Evolutionary conservation across 768 basidiomycete genomes (phyloP), one percentile per base, ranked within the genome.

Genomic region (Dendrothele bispora): DNA sequence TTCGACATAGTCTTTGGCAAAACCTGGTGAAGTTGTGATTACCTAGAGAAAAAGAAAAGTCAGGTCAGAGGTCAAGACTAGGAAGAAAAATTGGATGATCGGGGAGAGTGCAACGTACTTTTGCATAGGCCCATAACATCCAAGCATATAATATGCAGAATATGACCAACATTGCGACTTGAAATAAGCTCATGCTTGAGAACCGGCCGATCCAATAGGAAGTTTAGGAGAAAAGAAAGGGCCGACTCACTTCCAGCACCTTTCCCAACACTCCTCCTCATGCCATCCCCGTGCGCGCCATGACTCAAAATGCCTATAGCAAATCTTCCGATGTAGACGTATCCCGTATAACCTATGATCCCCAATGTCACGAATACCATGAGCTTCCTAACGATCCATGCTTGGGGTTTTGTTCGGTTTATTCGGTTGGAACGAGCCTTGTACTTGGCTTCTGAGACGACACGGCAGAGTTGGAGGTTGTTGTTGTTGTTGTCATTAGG

Each of bases 281-380:
- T 65, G 39, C 70, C 60, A 53, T 67, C 67, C n/a, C n/a, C n/a
- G n/a, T n/a, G n/a, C n/a, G n/a, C n/a, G n/a, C n/a, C n/a, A n/a
- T n/a, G n/a, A n/a, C n/a, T n/a, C n/a, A 94, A 76, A 78, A 89
- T 86, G 15, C 83, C 80, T 29, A 82, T 70, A 59, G 84, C 87
- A 6, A 93, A 73, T 45, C 83, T 67, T 0, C 75, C 88, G 21
- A 89, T 75, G 60, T 91, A 91, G 2, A 93, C 91, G 61, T 95
- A 95, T 21, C 65, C 71, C 4, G 83, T 60, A 64, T 91, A 93
- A 2, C 66, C 82, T 50, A 83, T 75, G 48, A 93, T 70, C 0
- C 71, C 84, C 18, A 78, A 14, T 0, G 82, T 77, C 2, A 93
- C 42, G 4, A 66, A 73, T 22, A 92, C 72, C 57, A 83, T 71